phyloP scores from a whole-genome alignment of 2,329 filamentous ascomycete species.

The Teratosphaeria destructans region DNA sequence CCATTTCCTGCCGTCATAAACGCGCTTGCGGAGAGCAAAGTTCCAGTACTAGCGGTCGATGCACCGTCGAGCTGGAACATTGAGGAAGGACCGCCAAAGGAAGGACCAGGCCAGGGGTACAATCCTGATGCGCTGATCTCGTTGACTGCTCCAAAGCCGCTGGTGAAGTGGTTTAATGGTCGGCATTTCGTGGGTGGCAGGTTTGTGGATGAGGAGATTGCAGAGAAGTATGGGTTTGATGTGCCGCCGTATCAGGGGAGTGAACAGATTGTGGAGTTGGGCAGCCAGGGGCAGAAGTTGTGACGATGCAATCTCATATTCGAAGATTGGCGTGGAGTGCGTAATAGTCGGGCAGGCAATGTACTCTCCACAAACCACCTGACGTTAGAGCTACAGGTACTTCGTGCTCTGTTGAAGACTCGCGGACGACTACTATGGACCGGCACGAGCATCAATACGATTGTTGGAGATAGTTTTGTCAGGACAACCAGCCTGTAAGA shows the following conservation, averaged over 20 bases:
- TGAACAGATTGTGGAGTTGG: constrained; percentile 80
- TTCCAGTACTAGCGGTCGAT: constrained; percentile 82
- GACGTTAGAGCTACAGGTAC: too few relatives aligned
- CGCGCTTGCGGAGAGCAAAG: constrained; percentile 58
- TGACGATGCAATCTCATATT: constrained; percentile 20
- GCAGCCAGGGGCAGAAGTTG: constrained; percentile 37
- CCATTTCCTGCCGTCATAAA: constrained; percentile 77
- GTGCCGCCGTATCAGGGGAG: constrained; percentile 73
- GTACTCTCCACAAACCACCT: too few relatives aligned
- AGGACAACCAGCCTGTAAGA: too few relatives aligned
- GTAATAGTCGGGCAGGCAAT: too few relatives aligned
- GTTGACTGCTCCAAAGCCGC: constrained; percentile 84
- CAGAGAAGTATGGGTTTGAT: constrained; percentile 77
- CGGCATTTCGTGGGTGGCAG: constrained; percentile 88
- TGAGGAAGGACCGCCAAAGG: constrained; percentile 66
- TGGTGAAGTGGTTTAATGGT: constrained; percentile 73
- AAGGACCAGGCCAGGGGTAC: constrained; percentile 69
- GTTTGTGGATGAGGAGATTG: constrained; percentile 68
- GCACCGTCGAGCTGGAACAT: constrained; percentile 94
- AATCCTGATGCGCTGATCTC: constrained; percentile 74
- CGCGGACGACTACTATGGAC: too few relatives aligned
- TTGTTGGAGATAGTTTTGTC: too few relatives aligned
- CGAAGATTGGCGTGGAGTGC: not conserved
- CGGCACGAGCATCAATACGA: too few relatives aligned
- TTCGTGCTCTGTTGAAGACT: too few relatives aligned